Base-by-base conservation (phyloP, 1,284 basidiomycete genomes). In the Cutaneotrichosporon dermatis region DNA sequence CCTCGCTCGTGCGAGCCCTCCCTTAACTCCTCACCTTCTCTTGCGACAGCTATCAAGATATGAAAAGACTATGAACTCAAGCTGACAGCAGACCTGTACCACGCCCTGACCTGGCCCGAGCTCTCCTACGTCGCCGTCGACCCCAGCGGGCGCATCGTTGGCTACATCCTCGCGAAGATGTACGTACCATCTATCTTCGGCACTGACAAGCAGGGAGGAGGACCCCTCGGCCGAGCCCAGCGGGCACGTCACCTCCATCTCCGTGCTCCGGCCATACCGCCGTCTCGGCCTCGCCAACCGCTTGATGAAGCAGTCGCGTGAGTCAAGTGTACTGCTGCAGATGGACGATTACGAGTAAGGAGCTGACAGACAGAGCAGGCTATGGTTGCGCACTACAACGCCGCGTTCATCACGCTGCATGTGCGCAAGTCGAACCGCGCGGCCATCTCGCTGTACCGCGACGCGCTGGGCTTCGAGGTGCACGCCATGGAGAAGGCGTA, bases 151-250 rank as follows among this genome's bases (percentile, higher is more conserved):
- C 83, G 90, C 53, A 87, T 97, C 51, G 92, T 98, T 1, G 94
- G 94, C 25, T 97, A 97, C 76, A 93, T 97, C 33, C 80, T 97
- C 10, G 92, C 90, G 0, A 95, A 95, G 76, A 94, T 97, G 94
- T 91, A 58, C 54, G 76, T 60, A 80, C 25, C 15, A 7, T 13
- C 8, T 41, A 15, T 8, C 3, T 0, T 25, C 25, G 4, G 35
- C 44, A 35, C 58, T 56, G 12, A 54, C 51, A 12, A 5, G 12
- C 79, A 90, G 80, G 87, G 85, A 88, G 67, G 90, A 93, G 74
- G 88, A 89, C 46, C 71, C 79, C 9, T 71, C 80, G 1, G 75
- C 87, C 34, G 82, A 84, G 57, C 82, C 86, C 1, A 76, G 92
- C 61, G 92, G 92, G 1, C 89, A 95, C 73, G 88, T 96, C 70